Evolutionary conservation across 495 filamentous ascomycete genomes (phyloP).

Genomic region (Penicillium maclennaniae): DNA sequence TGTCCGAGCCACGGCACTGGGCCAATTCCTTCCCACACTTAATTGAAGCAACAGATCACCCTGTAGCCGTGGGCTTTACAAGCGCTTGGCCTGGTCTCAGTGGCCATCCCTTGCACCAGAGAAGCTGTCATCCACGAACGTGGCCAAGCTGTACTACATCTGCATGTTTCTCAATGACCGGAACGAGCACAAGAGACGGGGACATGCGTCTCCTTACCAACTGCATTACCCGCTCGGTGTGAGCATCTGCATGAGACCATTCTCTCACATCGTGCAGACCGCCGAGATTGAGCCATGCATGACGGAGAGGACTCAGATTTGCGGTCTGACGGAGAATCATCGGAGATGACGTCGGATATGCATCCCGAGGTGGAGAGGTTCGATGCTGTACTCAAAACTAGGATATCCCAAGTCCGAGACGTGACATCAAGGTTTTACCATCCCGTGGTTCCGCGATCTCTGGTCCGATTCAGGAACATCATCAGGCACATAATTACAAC

Average conservation of each 20-base stretch:
- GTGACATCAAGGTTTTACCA: not conserved
- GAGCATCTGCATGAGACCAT: not conserved
- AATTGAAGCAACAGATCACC: too few relatives aligned
- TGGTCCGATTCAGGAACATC: not conserved
- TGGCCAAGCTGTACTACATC: not conserved
- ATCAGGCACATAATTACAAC: not conserved
- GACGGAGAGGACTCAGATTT: not conserved
- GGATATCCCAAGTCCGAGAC: not conserved
- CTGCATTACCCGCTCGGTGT: not conserved
- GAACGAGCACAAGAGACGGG: not conserved
- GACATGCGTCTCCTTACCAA: too few relatives aligned
- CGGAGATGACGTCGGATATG: not conserved
- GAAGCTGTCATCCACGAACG: slow-evolving; percentile 3
- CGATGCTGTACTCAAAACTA: not conserved
- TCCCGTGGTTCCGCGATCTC: not conserved
- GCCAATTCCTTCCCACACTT: not conserved
- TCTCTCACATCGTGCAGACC: not conserved
- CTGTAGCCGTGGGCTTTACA: not conserved
- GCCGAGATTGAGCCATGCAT: not conserved
- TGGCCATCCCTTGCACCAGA: not conserved
- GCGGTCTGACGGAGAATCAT: not conserved
- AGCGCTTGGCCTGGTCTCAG: not conserved
- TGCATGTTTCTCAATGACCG: slow-evolving; percentile 1
- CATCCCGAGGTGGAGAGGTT: not conserved
- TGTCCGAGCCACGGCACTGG: not conserved